Conservation (phyloP, 768 basidiomycete species). For the Podaxis sp. region DNA sequence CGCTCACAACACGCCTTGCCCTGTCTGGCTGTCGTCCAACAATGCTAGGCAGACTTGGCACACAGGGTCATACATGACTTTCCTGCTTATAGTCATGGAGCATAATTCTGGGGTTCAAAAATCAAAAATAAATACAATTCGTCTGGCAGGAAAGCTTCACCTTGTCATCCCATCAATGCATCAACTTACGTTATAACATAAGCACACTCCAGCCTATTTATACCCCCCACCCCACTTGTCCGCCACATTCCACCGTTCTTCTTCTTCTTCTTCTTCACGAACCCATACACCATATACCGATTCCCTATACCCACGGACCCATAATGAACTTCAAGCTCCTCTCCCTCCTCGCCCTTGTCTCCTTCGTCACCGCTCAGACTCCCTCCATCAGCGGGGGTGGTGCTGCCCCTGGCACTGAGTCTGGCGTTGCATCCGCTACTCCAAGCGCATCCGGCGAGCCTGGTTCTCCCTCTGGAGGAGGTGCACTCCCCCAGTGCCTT, state of each 20-base stretch:
- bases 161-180: not conserved
- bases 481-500: not conserved
- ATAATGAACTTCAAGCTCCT: slow-evolving; percentile 7
- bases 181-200: not conserved
- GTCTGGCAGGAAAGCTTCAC: not conserved
- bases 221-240: not conserved
- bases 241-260: not conserved
- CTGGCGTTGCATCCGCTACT: not conserved
- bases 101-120: slow-evolving; percentile 3
- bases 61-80: not conserved
- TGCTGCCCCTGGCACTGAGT: not conserved
- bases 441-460: not conserved
- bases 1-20: not conserved
- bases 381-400: not conserved
- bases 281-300: not conserved
- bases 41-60: not conserved
- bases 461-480: not conserved
- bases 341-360: slow-evolving; percentile 2
- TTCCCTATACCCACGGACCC: not conserved
- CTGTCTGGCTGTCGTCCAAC: not conserved
- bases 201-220: slow-evolving; percentile 5
- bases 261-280: not conserved
- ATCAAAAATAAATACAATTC: not conserved
- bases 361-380: slow-evolving; percentile 1
- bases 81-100: not conserved